Conservation (phyloP, 2,329 filamentous ascomycete genomes). For the Elsinoe fawcettii region DNA sequence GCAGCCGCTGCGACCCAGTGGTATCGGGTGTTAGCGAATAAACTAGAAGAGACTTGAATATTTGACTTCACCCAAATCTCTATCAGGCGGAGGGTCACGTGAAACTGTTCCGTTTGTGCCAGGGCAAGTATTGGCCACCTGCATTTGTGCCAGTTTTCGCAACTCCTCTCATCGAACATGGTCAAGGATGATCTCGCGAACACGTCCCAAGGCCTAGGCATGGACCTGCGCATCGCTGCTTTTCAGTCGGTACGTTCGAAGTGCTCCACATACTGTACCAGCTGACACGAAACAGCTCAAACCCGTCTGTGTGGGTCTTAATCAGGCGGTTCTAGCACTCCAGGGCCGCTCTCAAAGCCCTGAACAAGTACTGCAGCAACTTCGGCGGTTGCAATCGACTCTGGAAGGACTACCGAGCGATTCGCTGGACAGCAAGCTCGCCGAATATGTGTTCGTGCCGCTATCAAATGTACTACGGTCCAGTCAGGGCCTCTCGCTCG, state of each 20-base stretch:
- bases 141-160: neutral
- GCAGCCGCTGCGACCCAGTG: too few species aligned
- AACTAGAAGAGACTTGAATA: too few species aligned
- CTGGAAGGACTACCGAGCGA: slow-evolving; percentile 29
- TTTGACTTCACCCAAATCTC: too few species aligned
- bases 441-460: slow-evolving; percentile 93
- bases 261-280: neutral
- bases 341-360: slow-evolving; percentile 38
- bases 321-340: slow-evolving; percentile 46
- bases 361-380: slow-evolving; percentile 41
- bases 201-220: neutral
- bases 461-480: slow-evolving; percentile 77
- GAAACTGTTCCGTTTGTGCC: slow-evolving; percentile 19
- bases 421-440: slow-evolving; percentile 67
- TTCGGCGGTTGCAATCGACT: slow-evolving; percentile 39
- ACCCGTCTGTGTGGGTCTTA: slow-evolving; percentile 50
- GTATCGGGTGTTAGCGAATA: too few species aligned
- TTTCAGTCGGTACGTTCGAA: slow-evolving; percentile 32
- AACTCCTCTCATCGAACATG: neutral
- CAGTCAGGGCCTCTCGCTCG: slow-evolving; percentile 62
- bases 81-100: too few species aligned
- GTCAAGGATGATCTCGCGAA: neutral
- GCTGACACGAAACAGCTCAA: slow-evolving; percentile 43
- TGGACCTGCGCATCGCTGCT: slow-evolving; percentile 30
- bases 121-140: neutral